Conservation (phyloP, 139 green algal genomes). For the Edaphochlamys debaryana region DNA sequence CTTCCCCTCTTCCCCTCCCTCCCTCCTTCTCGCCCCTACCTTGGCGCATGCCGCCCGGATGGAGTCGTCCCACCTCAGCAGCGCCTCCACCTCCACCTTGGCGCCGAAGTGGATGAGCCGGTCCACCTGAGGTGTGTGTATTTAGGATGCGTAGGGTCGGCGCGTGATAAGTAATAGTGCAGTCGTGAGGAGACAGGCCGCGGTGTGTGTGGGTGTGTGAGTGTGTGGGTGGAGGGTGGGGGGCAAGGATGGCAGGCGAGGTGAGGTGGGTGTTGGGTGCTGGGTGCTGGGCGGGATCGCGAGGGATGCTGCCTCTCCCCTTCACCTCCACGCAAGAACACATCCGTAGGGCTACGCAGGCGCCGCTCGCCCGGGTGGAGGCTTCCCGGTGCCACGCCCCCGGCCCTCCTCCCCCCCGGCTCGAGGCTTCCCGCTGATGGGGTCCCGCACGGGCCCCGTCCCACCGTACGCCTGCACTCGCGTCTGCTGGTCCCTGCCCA, state of each 20-base stretch:
- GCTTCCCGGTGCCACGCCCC: too few species aligned
- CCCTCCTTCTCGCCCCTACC: neutral
- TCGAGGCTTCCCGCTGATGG: too few species aligned
- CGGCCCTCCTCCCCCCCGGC: too few species aligned
- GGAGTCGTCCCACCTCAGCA: conserved; percentile 86
- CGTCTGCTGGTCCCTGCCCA: too few species aligned
- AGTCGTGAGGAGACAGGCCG: neutral
- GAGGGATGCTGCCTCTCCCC: too few species aligned
- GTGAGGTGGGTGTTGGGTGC: neutral
- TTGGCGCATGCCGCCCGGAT: conserved; percentile 52
- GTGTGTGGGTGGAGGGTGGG: too few species aligned
- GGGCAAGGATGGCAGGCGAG: neutral
- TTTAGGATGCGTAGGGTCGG: neutral
- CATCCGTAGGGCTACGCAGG: too few species aligned
- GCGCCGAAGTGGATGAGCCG: conserved; percentile 84
- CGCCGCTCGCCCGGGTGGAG: too few species aligned
- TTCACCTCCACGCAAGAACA: too few species aligned
- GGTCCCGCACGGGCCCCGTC: too few species aligned
- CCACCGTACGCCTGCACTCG: too few species aligned
- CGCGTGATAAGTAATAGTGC: too few species aligned
- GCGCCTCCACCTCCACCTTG: conserved; percentile 62
- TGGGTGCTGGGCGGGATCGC: neutral
- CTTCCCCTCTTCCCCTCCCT: neutral
- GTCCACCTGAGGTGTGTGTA: conserved; percentile 82
- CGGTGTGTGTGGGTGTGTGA: neutral